Percentiles rank a stretch among this genome's conserved stretches.
phyloP scores from a whole-genome alignment of 805 yeast species.

The Priceomyces haplophilus region DNA sequence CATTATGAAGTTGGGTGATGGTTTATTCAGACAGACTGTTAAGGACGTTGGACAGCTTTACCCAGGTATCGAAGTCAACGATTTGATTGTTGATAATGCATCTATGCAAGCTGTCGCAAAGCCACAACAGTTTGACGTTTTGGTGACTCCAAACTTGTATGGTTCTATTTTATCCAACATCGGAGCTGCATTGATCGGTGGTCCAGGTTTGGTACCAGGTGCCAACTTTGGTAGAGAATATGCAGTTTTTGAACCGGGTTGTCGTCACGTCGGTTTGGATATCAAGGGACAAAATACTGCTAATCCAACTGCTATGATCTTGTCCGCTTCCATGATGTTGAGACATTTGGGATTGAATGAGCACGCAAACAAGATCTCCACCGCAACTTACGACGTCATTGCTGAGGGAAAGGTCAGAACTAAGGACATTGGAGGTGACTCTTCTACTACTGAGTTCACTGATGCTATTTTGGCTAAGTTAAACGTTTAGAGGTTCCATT shows the following conservation, averaged over 20 bases:
- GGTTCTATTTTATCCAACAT: constrained; percentile 97
- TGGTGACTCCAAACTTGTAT: constrained; percentile 97
- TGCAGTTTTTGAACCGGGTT: constrained; percentile 99
- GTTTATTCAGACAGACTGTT: constrained; percentile 92
- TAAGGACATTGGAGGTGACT: constrained; percentile 85
- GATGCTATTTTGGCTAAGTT: constrained; percentile 80
- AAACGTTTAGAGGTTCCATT: constrained; percentile 15
- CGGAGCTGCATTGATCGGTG: constrained; percentile 96
- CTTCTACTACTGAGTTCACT: constrained; percentile 92
- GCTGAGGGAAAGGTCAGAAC: constrained; percentile 86
- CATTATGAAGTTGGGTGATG: constrained; percentile 98
- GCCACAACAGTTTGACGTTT: constrained; percentile 97
- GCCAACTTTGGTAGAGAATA: constrained; percentile 96
- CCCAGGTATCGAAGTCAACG: constrained; percentile 78
- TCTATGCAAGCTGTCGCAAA: constrained; percentile 98
- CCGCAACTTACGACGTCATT: constrained; percentile 86
- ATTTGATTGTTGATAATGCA: constrained; percentile 97
- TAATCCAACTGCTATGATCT: constrained; percentile 96
- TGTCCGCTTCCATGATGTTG: constrained; percentile 86
- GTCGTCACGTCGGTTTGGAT: constrained; percentile 98
- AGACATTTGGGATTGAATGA: constrained; percentile 90
- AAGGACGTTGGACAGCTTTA: constrained; percentile 80
- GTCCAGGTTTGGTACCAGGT: constrained; percentile 98
- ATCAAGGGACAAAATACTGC: constrained; percentile 93
- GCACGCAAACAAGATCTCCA: constrained; percentile 80